Evolutionary conservation across 108 stramenopile species (phyloP), one percentile per base, ranked within the genome.

Genomic region (Skeletonema tropicum): DNA sequence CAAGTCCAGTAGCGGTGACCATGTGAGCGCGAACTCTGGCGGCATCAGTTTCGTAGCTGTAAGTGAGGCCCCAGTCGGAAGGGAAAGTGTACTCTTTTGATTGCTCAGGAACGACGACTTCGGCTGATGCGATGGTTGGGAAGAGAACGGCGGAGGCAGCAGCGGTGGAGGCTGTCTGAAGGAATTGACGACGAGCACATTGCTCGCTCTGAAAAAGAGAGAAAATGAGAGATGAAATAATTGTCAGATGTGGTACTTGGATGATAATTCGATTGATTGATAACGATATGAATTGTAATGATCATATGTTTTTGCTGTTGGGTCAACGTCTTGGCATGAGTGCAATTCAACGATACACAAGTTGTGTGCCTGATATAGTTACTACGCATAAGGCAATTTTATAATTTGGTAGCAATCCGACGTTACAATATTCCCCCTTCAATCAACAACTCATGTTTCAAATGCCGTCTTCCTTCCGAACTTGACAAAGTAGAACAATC

Each of bases 41-140:
- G 61, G 96, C 96, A 76, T 98, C 97, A 35, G 91, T 83, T 57
- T 97, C 94, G 83, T 97, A 97, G 72, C 91, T 89, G 88, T 90
- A 92, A 46, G 91, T 76, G 46, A 97, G 88, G 32, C 94, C 96
- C 93, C 92, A 97, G 71, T 95, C 83, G 15, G 71, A 60, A 26
- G 96, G 96, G 77, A 92, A 96, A 1, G 61, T 64, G 81, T 91
- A 95, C 14, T 80, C 72, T 29, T 79, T 89, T n/a, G 86, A 41
- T 62, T 92, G 94, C 29, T 83, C 80, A 10, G 94, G 94, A 52
- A 94, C 92, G 26, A 82, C 88, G 5, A 92, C 68, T 48, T 88
- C 94, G 31, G 91, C 91, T 21, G 79, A 83, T 17, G 89, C 87
- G 5, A 83, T 59, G 17, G 64, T 64, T 19, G 90, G 88, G 41